Base-by-base conservation (phyloP, 169 alveolate species). In the Plasmodium cynomolgi region DNA sequence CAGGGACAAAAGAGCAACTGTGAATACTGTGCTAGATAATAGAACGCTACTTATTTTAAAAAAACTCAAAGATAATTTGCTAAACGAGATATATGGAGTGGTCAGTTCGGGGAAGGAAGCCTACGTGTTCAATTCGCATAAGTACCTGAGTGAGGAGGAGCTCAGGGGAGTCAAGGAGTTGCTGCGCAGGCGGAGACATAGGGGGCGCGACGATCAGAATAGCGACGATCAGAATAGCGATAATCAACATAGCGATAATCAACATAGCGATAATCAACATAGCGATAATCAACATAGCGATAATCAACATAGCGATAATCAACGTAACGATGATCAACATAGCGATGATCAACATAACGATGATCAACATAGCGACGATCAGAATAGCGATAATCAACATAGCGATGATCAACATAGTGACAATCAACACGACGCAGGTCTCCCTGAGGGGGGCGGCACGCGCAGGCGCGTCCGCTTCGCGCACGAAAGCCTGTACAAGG, bases 81-180 rank as follows among this genome's bases (percentile, higher is more conserved):
- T 98, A 58, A 96, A 97, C 41, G 97, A 98, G 93, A 97, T 99
- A 68, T 97, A 97, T 95, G 99, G 99, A 13, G 98, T 99, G 84
- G 96, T 99, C 72, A 98, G 99, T 79, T 98, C 99, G 33, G 99
- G 99, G 13, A 99, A 99, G 96, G 99, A 99, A 95, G 99, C 99
- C 3, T 99, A 98, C 93, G 99, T 99, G 15, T 98, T 98, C 94
- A 98, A 98, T 93, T 99, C 97, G 23, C 96, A 83, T 77, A 96
- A 84, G 84, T 39, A 73, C 83, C 33, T 84, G 54, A 83, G 91
- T 77, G 72, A 86, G 92, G 96, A 73, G 80, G 97, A 84, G 84
- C 93, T 56, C 54, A 85, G 20, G 41, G 50, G 47, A 82, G 73
- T 80, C 75, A 93, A 73, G 81, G 86, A 84, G 77, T 34, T 56